Evolutionary conservation across 306 rosid genomes (phyloP), one percentile per base, ranked within the genome.

Genomic region (Lagenaria siceraria): DNA sequence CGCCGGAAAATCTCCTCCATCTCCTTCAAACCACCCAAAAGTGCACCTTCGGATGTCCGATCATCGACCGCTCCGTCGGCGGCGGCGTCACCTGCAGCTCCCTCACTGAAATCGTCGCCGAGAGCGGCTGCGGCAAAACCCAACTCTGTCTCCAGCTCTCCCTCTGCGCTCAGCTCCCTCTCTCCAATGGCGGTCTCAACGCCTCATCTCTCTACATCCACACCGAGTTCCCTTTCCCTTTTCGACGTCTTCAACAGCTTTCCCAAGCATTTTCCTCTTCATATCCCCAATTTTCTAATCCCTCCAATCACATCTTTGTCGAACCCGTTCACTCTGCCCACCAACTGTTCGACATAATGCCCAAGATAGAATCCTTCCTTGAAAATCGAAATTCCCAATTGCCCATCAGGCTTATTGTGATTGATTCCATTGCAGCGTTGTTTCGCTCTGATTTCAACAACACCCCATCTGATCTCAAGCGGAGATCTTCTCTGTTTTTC

Each of bases 131-230:
- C 78, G 98, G 98, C 48, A 92, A 92, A 86, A 92, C 98, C 22
- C 98, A 94, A 40, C 64, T 94, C 58, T 94, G 96, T 84, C 98
- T 94, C 81, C 98, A 94, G 77, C 90, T 94, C 59, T 84, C 71
- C 19, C 93, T 91, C 82, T 83, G 86, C 24, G 95, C 97, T 29
- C 98, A 91, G 80, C 81, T 91, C 35, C 98, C 97, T 12, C 81
- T 83, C 24, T 87, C 96, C 65, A 86, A 14, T 61, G 96, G 94
- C 79, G 94, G 98, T 69, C 88, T 93, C 49, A 85, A 86, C n/a
- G 90, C 89, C 24, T 86, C 98, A 14, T 87, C 95, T 18, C 83
- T 94, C 21, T 94, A 83, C 79, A 85, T 91, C 76, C 82, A 88
- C 91, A 82, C 95, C 18, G 98, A 94, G 48, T 90, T 81, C 78